phyloP scores from a whole-genome alignment of 1,284 basidiomycete genomes.

The Ustilago xerochloae region DNA sequence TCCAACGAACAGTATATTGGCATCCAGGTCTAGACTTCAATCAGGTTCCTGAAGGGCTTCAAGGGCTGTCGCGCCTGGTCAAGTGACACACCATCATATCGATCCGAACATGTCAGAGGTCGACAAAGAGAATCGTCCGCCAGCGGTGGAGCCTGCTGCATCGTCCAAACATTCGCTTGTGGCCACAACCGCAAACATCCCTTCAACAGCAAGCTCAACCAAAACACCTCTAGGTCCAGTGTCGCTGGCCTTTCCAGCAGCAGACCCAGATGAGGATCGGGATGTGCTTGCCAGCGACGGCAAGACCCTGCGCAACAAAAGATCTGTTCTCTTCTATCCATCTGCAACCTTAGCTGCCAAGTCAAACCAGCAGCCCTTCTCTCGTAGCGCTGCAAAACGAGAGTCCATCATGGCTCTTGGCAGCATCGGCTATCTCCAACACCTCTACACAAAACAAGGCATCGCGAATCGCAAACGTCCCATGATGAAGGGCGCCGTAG shows the following conservation, averaged over 20 bases:
- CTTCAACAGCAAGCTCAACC: not conserved
- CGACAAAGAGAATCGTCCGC: conserved; percentile 30
- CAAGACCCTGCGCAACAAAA: conserved; percentile 30
- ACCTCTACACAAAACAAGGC: conserved; percentile 58
- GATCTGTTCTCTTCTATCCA: conserved; percentile 45
- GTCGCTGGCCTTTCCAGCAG: conserved; percentile 24
- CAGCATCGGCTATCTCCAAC: conserved; percentile 58
- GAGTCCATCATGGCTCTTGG: conserved; percentile 55
- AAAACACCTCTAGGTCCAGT: not conserved
- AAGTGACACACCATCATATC: not conserved
- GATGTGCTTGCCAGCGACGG: conserved; percentile 35
- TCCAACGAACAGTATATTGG: too few relatives aligned
- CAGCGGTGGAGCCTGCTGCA: not conserved
- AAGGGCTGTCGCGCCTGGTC: too few relatives aligned
- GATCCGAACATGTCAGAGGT: conserved; percentile 12
- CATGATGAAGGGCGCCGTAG: conserved; percentile 31
- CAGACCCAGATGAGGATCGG: conserved; percentile 26
- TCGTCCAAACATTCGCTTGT: not conserved
- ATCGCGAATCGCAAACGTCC: conserved; percentile 49
- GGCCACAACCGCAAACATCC: not conserved
- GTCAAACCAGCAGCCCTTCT: conserved; percentile 56
- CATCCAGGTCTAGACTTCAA: too few relatives aligned
- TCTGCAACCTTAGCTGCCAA: conserved; percentile 37
- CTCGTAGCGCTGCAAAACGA: conserved; percentile 55
- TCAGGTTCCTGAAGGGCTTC: too few relatives aligned